Conservation (phyloP, 148 eudicot species). For the Persicaria tinctoria region DNA sequence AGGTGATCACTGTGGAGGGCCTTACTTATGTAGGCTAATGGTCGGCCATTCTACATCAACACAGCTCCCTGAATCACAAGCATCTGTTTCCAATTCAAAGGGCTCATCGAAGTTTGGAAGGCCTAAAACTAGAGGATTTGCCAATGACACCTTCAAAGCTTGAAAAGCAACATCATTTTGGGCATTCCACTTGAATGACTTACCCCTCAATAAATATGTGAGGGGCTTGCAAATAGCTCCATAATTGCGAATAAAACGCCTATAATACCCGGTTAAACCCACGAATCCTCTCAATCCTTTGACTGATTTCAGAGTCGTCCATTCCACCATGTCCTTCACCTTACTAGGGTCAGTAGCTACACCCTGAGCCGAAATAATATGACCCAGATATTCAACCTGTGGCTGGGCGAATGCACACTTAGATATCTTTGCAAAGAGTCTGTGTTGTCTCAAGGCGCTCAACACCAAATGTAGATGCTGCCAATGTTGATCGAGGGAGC, state of each 20-base stretch:
- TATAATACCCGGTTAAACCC: slow-evolving; percentile 6
- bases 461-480: neutral
- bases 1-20: neutral
- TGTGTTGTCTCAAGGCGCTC: no score
- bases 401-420: neutral
- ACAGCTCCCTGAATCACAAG: neutral
- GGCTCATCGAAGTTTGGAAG: neutral
- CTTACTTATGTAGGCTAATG: neutral
- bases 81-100: neutral
- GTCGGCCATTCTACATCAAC: neutral
- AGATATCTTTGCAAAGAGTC: neutral
- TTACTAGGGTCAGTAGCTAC: neutral
- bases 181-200: neutral
- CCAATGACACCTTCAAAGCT: neutral
- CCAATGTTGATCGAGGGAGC: no score
- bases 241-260: neutral
- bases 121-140: neutral
- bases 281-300: neutral
- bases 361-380: neutral
- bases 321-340: neutral
- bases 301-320: neutral
- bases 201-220: neutral
- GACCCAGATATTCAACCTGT: slow-evolving; percentile 2
- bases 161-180: no score
- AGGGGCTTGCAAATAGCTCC: neutral